phyloP scores from a whole-genome alignment of 163 green algal species.

The Chloromonas sp. region DNA sequence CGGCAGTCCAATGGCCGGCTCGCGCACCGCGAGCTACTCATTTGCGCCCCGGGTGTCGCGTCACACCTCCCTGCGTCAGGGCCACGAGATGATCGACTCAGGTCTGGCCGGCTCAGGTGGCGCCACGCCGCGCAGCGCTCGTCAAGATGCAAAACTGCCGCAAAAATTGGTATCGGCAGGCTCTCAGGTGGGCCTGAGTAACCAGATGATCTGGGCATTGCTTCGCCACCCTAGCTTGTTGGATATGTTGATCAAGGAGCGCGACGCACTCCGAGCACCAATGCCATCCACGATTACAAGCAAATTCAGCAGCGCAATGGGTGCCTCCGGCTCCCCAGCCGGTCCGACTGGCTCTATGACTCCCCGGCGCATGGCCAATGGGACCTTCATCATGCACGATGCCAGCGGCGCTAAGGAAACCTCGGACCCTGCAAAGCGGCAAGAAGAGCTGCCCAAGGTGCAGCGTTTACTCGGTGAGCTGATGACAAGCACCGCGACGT shows the following conservation, averaged over 20 bases:
- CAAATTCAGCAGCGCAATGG: too few species aligned
- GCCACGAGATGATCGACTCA: not conserved
- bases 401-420: not conserved
- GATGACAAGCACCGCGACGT: not conserved
- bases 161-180: not conserved
- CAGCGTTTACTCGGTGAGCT: not conserved
- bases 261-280: not conserved
- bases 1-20: too few species aligned
- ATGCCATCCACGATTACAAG: too few species aligned
- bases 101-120: not conserved
- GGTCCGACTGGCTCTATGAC: too few species aligned
- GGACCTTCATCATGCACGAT: not conserved
- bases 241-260: not conserved
- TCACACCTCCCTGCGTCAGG: too few species aligned
- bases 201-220: not conserved
- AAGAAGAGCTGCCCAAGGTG: not conserved
- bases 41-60: too few species aligned
- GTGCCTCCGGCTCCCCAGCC: too few species aligned
- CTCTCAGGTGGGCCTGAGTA: not conserved
- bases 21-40: too few species aligned
- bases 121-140: not conserved
- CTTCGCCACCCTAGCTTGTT: not conserved
- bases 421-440: not conserved
- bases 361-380: too few species aligned
- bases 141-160: not conserved